phyloP scores from a whole-genome alignment of 352 stramenopile genomes.

The Globisporangium megalacanthum region DNA sequence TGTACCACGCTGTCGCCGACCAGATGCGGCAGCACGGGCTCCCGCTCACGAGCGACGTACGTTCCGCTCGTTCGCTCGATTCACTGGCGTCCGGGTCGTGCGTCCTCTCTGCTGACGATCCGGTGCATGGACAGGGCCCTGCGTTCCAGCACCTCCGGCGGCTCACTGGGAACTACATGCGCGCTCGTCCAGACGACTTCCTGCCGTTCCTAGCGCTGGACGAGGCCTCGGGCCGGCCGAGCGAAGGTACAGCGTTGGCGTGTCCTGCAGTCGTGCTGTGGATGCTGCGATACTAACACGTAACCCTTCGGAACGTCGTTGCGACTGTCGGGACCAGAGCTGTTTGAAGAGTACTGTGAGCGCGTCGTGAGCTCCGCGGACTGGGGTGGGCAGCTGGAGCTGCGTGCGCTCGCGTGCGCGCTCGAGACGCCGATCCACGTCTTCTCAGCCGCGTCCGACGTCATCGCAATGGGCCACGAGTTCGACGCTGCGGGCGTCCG shows the following conservation, averaged over 20 bases:
- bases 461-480: constrained; percentile 89
- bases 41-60: constrained; percentile 11
- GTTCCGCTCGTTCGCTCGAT: neutral
- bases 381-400: constrained; percentile 97
- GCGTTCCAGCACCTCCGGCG: constrained; percentile 66
- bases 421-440: constrained; percentile 90
- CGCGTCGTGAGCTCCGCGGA: constrained; percentile 89
- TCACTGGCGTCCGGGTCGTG: neutral
- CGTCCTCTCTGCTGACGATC: neutral
- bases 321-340: constrained; percentile 17
- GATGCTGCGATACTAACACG: no score
- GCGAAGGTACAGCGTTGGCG: constrained; percentile 17
- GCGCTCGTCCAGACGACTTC: constrained; percentile 86
- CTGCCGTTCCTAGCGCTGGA: constrained; percentile 86
- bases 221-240: constrained; percentile 30
- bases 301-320: neutral
- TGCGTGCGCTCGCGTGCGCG: constrained; percentile 87
- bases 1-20: constrained; percentile 95
- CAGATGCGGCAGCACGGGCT: constrained; percentile 75
- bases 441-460: constrained; percentile 83
- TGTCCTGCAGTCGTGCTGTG: neutral
- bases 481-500: constrained; percentile 34
- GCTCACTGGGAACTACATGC: constrained; percentile 78
- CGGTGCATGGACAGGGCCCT: constrained; percentile 14
- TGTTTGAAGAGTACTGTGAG: constrained; percentile 91